Evolutionary conservation across 2,329 filamentous ascomycete genomes (phyloP), one percentile per base, ranked within the genome.

Genomic region (Neoarthrinium moseri): DNA sequence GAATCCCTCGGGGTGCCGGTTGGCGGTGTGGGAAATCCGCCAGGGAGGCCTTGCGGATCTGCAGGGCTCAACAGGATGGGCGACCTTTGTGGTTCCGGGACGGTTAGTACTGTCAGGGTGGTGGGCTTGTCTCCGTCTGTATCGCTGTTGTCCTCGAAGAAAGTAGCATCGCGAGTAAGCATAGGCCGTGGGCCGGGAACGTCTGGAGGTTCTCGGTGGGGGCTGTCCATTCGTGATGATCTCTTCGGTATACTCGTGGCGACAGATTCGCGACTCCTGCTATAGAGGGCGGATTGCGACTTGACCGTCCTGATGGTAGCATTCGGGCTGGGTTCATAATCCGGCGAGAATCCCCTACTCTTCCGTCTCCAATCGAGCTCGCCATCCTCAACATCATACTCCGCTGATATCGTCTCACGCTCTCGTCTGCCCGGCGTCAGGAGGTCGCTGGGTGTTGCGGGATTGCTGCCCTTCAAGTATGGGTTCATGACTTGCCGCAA

Each of bases 401-500:
- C 47, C 3, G 53, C 56, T 12, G 45, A 49, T 13, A 48, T 43
- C 12, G 26, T 32, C 13, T 41, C 46, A 17, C 50, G 52, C 30
- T 69, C 56, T n/a, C 50, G 52, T 10, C 43, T 50, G n/a, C n/a
- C n/a, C 3, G 55, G 49, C 30, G 55, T 47, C 17, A 53, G 37
- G 13, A 51, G 46, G 4, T 50, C 53, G 15, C 43, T 45, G 8
- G 54, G 54, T 6, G 51, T 43, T 29, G 47, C 29, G 22, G 55
- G 41, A 15, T 47, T 48, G 36, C 48, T 51, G 18, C 44, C 50
- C 48, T 56, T 59, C 17, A 96, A 70, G 63, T 90, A 96, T 6
- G 89, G 90, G 66, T 86, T 87, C 90, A 96, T 95, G 43, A 89
- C 87, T 67, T 89, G 81, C 49, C 89, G 82, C 55, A 96, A 72